Base-by-base conservation (phyloP, 2,329 filamentous ascomycete species). In the Macrophomina tecta region DNA sequence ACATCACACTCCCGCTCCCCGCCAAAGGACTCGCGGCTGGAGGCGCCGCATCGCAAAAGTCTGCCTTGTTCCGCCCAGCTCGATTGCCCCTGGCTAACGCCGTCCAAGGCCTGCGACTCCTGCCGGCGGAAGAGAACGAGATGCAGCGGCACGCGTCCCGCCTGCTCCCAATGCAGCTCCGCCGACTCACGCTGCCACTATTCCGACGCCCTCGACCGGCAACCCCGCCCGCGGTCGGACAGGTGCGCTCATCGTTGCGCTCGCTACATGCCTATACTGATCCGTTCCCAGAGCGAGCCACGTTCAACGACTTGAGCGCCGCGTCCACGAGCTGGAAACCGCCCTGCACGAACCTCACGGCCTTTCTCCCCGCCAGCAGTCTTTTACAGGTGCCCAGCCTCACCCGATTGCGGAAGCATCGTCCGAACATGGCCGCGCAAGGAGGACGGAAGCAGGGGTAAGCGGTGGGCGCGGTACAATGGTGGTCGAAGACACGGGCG, bases 41-140 rank as follows among this genome's bases (percentile, higher is more conserved):
- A 62, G 48, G 45, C 58, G 58, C n/a, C 58, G 58, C 5, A 49
- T 62, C n/a, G 58, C 58, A 18, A 62, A 62, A 28, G 58, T 38
- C 8, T 6, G 58, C 45, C 1, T 11, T n/a, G 38, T 5, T 9
- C 32, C 8, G 2, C n/a, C 1, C 9, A 3, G 9, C 42, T 28
- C 5, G 16, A n/a, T 6, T 1, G 34, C 5, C 14, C 30, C 30
- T 9, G 8, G 32, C 58, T 49, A 14, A 62, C 58, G 3, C 16
- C 5, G 16, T 11, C 58, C 9, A 49, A 62, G 58, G 58, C 58
- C 18, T 62, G 58, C 58, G 58, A 62, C 12, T 38, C 32, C 8
- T 62, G 58, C 18, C 58, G 58, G 16, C 58, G 32, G 4, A 62
- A 38, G 42, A 32, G 58, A 36, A 49, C 32, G 2, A 62, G 36